These are phyloP conservation scores for Cyamopsis tetragonoloba DNA, from an alignment of 306 rosid species.

Conservation along the genomic window DNA sequence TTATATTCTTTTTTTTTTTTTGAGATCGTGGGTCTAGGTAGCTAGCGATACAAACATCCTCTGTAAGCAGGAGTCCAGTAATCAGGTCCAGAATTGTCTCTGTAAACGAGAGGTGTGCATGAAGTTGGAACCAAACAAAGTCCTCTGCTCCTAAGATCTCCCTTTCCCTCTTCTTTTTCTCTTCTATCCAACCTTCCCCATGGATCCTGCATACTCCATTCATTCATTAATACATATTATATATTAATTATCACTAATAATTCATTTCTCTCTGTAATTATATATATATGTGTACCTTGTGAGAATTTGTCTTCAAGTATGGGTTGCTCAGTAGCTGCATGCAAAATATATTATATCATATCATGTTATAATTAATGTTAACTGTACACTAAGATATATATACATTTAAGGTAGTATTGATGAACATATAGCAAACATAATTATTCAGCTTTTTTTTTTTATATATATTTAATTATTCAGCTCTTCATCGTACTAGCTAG, in stretches of 20 bases:
- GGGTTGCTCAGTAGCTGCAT: constrained; percentile 82
- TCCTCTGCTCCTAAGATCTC: constrained; percentile 71
- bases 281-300: too few species aligned
- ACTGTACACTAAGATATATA: not conserved
- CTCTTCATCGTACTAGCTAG: not conserved
- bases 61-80: constrained; percentile 88
- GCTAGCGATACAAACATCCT: constrained; percentile 85
- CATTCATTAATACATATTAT: too few species aligned
- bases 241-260: too few species aligned
- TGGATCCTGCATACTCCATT: too few species aligned
- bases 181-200: constrained; percentile 72
- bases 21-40: too few species aligned
- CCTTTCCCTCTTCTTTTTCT: constrained; percentile 46
- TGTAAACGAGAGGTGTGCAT: constrained; percentile 68
- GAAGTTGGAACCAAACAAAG: constrained; percentile 88
- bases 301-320: constrained; percentile 62
- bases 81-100: constrained; percentile 82
- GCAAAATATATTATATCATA: constrained; percentile 27
- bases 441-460: too few species aligned
- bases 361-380: too few species aligned
- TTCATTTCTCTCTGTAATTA: too few species aligned
- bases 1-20: not conserved
- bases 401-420: too few species aligned
- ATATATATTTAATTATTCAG: too few species aligned
- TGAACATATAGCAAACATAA: too few species aligned